Evolutionary conservation across 345 rosid species (phyloP), one percentile per base, ranked within the genome.

Genomic region (Populus alba): DNA sequence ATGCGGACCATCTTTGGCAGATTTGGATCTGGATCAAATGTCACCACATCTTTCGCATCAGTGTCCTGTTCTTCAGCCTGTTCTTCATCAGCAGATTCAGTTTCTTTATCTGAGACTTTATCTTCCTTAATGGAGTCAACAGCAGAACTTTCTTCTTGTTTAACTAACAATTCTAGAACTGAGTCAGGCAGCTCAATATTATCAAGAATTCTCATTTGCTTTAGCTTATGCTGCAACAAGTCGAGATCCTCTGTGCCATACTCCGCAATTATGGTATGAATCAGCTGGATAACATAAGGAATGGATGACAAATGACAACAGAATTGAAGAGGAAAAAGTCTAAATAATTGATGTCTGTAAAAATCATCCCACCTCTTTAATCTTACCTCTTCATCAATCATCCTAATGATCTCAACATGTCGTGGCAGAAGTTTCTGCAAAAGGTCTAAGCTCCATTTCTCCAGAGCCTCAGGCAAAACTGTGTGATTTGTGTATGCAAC

Each of bases 401-500:
- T 81, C 76, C 59, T 75, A 49, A 87, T 86, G 79, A 89, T 86
- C 84, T 87, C 88, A 7, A 87, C 85, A 81, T 89, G 89, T 41
- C 88, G 76, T 41, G 90, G 90, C 78, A 89, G 90, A 81, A 89
- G 77, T 51, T 89, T 79, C 78, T 82, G 87, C 76, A 89, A 72
- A 67, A 89, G 85, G 72, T 85, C 86, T 63, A 87, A 75, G 57
- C 88, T 84, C 89, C 90, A 89, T 84, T 84, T 86, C 88, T 89
- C 90, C 57, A 84, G 79, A 37, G 92, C 89, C 86, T 86, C 90
- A 6, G 89, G 90, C 45, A 89, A 70, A 72, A 89, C 86, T 0
- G 89, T 89, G 75, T 87, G 89, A 72, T 89, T 86, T 22, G 92
- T 86, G 79, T 86, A 89, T 29, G 86, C 90, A 39, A 87, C 84